Percentiles rank a stretch among this genome's conserved stretches.
These are phyloP conservation scores for Mariannaea elegans DNA, from an alignment of 2,329 filamentous ascomycete species.

Conservation along the genomic window DNA sequence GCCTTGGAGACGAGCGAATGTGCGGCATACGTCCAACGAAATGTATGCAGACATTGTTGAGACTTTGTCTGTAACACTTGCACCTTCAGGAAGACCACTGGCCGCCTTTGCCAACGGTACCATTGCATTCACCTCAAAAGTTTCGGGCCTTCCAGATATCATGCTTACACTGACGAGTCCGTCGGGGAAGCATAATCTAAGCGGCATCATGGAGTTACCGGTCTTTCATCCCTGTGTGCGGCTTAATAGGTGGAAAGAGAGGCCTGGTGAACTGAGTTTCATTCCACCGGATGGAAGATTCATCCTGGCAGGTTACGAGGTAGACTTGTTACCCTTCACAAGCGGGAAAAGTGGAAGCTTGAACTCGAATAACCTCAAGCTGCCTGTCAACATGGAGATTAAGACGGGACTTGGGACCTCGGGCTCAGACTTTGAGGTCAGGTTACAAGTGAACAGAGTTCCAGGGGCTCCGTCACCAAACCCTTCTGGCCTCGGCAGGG, in stretches of 20 bases:
- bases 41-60: conserved; percentile 97
- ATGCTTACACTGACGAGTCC: conserved; percentile 81
- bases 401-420: conserved; percentile 78
- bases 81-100: conserved; percentile 87
- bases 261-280: conserved; percentile 92
- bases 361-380: conserved; percentile 72
- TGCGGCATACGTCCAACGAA: conserved; percentile 96
- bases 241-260: conserved; percentile 87
- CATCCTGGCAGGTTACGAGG: conserved; percentile 92
- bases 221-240: conserved; percentile 97
- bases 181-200: conserved; percentile 80
- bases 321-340: conserved; percentile 82
- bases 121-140: conserved; percentile 93
- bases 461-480: conserved; percentile 56
- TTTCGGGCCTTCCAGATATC: conserved; percentile 94
- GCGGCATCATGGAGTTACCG: conserved; percentile 81
- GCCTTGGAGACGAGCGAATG: conserved; percentile 91
- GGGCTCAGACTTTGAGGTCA: conserved; percentile 89
- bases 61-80: conserved; percentile 85
- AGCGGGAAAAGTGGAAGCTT: conserved; percentile 64
- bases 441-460: conserved; percentile 74
- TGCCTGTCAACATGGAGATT: conserved; percentile 85
- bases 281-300: conserved; percentile 95
- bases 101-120: conserved; percentile 90
- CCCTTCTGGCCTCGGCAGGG: conserved; percentile 50